Base-by-base conservation (phyloP, 768 basidiomycete species). In the Mycena pura region DNA sequence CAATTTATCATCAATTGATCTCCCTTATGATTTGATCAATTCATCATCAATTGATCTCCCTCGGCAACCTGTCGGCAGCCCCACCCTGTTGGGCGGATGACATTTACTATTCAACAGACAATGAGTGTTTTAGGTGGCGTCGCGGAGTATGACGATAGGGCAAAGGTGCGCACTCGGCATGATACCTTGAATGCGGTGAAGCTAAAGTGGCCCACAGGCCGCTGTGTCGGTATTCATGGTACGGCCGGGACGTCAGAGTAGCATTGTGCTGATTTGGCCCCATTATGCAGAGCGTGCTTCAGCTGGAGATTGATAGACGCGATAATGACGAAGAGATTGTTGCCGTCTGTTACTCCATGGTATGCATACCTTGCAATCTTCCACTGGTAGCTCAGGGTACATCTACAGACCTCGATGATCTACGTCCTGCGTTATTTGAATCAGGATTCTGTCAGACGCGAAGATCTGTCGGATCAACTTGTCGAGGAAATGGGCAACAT, bases 301-400 rank as follows among this genome's bases (percentile, higher is more conserved):
- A 53, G 28, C 43, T 60, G n/a, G 58, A 60, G 38, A 40, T 46
- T 17, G 38, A 51, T 19, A 6, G 50, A 13, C 22, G 50, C 3
- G 44, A 53, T 10, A 60, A 60, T 11, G 51, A 60, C 2, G 51
- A 53, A 3, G 36, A 45, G n/a, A 60, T 60, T 24, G 59, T 60
- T 9, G 59, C 59, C 27, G 59, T 60, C 0, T 60, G 59, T 31
- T 60, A 60, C 22, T 46, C 59, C 10, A 60, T 60, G 59, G 59
- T 60, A 60, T 10, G 22, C 3, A 32, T 49, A 15, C 13, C 13
- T 28, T 36, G 5, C 10, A 3, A 15, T 17, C 21, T 15, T 21
- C 27, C 17, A n/a, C 10, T 24, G n/a, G 44, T 46, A 46, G 10
- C 19, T 41, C 40, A 41, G 7, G 19, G 7, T 10, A 46, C 32